These are phyloP conservation scores for Globisporangium carolinianum DNA, from an alignment of 352 stramenopile species.

Conservation along the genomic window DNA sequence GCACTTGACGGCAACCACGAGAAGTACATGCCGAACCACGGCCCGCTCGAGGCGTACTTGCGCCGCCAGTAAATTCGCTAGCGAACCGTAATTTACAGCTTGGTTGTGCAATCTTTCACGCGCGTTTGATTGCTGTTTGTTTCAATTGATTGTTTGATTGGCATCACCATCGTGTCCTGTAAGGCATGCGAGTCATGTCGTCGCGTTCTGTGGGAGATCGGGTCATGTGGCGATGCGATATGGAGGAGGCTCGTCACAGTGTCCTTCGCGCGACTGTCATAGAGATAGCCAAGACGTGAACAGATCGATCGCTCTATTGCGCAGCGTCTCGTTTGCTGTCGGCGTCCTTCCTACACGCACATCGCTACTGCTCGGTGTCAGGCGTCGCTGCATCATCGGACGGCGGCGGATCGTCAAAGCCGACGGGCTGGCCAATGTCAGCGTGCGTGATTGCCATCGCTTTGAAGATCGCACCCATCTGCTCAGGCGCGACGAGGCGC, in stretches of 20 bases:
- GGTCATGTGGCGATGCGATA: too few relatives aligned
- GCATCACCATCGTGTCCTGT: too few relatives aligned
- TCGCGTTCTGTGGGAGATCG: too few relatives aligned
- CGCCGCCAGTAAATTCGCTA: slow-evolving; percentile 10
- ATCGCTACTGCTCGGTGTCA: neutral
- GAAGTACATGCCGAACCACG: slow-evolving; percentile 93
- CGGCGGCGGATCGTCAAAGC: slow-evolving; percentile 34
- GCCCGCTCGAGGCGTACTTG: slow-evolving; percentile 48
- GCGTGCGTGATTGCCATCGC: slow-evolving; percentile 84
- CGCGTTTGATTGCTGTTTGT: too few relatives aligned
- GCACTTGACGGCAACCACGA: slow-evolving; percentile 96
- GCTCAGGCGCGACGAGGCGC: slow-evolving; percentile 85
- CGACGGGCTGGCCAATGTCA: slow-evolving; percentile 47
- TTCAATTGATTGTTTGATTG: too few relatives aligned
- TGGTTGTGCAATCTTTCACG: neutral
- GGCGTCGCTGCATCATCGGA: neutral
- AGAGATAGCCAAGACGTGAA: too few relatives aligned
- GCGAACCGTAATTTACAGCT: slow-evolving; percentile 8
- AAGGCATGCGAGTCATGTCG: too few relatives aligned
- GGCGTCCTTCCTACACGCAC: too few relatives aligned
- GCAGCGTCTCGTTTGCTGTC: too few relatives aligned
- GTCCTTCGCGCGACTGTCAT: too few relatives aligned
- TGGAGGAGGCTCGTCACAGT: too few relatives aligned
- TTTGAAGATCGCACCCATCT: slow-evolving; percentile 95
- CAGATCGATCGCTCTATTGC: too few relatives aligned